A percentile compares a stretch with the other conserved stretches of the same genome.
These are phyloP conservation scores for Nepenthes alata DNA, from an alignment of 179 eudicot genomes.

Conservation along the genomic window DNA sequence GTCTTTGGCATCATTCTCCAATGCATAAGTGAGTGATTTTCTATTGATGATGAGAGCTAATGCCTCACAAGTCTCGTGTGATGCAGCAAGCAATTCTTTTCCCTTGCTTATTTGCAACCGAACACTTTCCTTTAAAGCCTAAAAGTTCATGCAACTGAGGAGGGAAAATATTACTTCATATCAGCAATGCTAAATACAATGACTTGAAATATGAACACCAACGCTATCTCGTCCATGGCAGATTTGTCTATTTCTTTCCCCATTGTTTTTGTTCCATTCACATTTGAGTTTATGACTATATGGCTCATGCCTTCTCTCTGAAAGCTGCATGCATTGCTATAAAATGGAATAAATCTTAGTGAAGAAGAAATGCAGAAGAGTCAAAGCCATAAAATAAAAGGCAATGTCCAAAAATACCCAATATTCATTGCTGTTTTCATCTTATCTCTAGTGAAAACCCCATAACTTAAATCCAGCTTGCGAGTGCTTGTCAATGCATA, in stretches of 20 bases:
- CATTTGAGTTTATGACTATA: constrained; percentile 34
- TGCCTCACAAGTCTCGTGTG: constrained; percentile 29
- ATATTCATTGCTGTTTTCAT: constrained; percentile 67
- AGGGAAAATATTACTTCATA: neutral
- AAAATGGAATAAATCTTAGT: constrained; percentile 1
- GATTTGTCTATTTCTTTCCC: constrained; percentile 30
- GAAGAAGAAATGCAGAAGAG: neutral
- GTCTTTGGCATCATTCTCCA: constrained; percentile 44
- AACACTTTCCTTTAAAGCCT: constrained; percentile 45
- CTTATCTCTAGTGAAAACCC: constrained; percentile 68
- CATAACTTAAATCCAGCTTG: constrained; percentile 54
- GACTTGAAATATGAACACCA: neutral
- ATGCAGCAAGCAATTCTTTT: constrained; percentile 24
- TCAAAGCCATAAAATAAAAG: too few species aligned
- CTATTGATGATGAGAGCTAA: constrained; percentile 72
- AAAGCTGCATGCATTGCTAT: constrained; percentile 56
- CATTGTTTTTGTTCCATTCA: constrained; percentile 16
- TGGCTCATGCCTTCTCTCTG: constrained; percentile 54
- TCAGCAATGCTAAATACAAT: neutral
- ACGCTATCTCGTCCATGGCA: constrained; percentile 24
- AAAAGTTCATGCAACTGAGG: neutral
- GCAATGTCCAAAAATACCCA: constrained; percentile 24
- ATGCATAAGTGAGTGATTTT: constrained; percentile 54
- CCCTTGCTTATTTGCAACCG: constrained; percentile 42
- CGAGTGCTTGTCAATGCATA: constrained; percentile 58